Conservation (phyloP, 768 basidiomycete genomes). For the Tulasnella sp. region DNA sequence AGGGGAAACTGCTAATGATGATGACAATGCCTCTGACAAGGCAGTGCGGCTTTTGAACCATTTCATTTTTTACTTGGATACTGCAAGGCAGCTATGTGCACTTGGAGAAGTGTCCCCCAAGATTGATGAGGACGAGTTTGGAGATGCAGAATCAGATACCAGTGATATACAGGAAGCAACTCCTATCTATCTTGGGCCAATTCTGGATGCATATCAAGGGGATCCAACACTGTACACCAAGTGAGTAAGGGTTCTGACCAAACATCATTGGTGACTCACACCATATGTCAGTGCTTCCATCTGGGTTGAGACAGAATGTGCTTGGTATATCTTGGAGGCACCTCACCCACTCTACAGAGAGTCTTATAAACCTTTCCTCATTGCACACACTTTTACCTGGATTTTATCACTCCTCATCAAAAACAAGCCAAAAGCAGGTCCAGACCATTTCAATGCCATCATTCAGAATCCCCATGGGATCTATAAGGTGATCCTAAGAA, state of each 20-base stretch:
- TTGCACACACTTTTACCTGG: constrained; percentile 52
- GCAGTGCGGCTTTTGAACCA: neutral
- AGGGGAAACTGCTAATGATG: neutral
- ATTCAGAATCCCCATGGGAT: constrained; percentile 34
- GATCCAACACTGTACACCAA: neutral
- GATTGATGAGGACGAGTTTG: neutral
- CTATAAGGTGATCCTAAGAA: constrained; percentile 34
- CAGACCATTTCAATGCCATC: neutral
- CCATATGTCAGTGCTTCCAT: neutral
- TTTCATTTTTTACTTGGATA: neutral
- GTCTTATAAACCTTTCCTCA: constrained; percentile 49
- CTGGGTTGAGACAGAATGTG: constrained; percentile 60
- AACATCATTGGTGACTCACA: neutral
- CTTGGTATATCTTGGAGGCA: constrained; percentile 56
- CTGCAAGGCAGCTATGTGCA: neutral
- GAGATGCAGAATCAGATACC: neutral
- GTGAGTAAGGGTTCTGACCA: neutral
- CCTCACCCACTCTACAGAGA: constrained; percentile 49
- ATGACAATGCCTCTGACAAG: neutral
- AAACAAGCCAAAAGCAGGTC: neutral
- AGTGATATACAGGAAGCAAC: neutral
- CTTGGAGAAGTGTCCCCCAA: neutral
- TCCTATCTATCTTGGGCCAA: neutral
- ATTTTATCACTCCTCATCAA: constrained; percentile 42
- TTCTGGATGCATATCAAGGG: neutral